Evolutionary conservation across 2,329 filamentous ascomycete species (phyloP), one percentile per base, ranked within the genome.

Genomic region (Amauroascus verrucosus): DNA sequence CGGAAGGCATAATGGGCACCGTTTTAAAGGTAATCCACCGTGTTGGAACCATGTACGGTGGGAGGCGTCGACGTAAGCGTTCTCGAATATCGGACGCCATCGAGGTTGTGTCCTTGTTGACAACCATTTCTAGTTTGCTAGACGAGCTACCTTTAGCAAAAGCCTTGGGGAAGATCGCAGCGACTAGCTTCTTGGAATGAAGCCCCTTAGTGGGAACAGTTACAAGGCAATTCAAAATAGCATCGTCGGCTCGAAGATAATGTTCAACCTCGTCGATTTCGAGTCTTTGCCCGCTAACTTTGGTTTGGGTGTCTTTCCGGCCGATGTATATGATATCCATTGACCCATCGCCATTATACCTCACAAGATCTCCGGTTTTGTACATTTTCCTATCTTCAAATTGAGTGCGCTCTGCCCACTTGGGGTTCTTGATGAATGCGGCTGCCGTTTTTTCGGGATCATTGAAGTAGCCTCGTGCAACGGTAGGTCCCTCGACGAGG

Each of bases 401-500:
- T 14, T 45, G 28, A 14, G 37, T 26, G 13, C 50, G 6, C 6
- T 37, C 8, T 22, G 51, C 45, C 63, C 63, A 65, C 24, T 53
- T 37, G 6, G 61, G 63, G 45, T 54, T 51, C 2, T 56, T 44
- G 11, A 67, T 57, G 51, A 67, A 67, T 1, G 53, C 56, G 6
- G 48, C 49, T 7, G 54, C 44, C 1, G 64, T 67, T 48, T 58
- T 60, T 14, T 59, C 57, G 0, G 56, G 40, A n/a, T 64, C 55
- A 9, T 61, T 59, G 16, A 66, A 51, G 50, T 69, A 69, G 1
- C 62, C 62, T 41, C 59, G 54, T 1, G 56, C 61, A 5, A 67
- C 52, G 2, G 60, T 60, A 1, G 64, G 61, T 0, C 72, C 71
- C 56, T 73, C 69, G 1, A 74, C 58, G 2, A 72, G 38, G 0